Evolutionary conservation across 2,329 filamentous ascomycete genomes (phyloP), one percentile per base, ranked within the genome.

Genomic region (Phoma sp.): DNA sequence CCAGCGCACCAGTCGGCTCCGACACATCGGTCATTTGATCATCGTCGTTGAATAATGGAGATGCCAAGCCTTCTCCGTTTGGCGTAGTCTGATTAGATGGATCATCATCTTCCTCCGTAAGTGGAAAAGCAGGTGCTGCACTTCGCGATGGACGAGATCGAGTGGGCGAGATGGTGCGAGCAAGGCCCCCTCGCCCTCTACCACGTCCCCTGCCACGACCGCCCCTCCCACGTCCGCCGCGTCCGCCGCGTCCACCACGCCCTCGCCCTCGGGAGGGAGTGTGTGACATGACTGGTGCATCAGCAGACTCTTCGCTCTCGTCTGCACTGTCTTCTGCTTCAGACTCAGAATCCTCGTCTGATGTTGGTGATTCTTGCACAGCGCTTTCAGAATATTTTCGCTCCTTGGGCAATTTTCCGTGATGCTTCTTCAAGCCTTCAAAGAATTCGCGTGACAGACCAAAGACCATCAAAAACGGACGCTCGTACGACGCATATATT

Each of bases 31-130:
- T 51, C 25, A 55, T 56, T 30, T 46, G 44, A 13, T 62, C 54
- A 39, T 66, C 64, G 50, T 65, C 60, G 43, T 64, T 51, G 35
- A 46, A 47, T 37, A 65, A 59, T 40, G 59, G 59, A 49, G 64
- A 45, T 23, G 48, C 41, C 48, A 52, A 52, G 48, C 41, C 29
- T 4, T 45, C 70, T 47, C 53, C 62, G 40, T 59, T 65, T 41
- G 66, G 62, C 38, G 71, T 70, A 22, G 57, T 62, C 54, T 73
- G 65, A 70, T 73, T 73, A 65, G 72, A 68, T 52, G 61, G 55
- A 47, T 63, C 60, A 45, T 73, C 71, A 57, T 73, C 69, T 44
- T 70, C 70, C 62, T 74, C 71, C 55, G 64, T 63, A 61, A 72
- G 66, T 38, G 68, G 64, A 65, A 69, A 69, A 48, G 61, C 62